A percentile compares a stretch with the other conserved stretches of the same genome.
phyloP scores from a whole-genome alignment of 2,329 filamentous ascomycete species.

The Cadophora sp. region DNA sequence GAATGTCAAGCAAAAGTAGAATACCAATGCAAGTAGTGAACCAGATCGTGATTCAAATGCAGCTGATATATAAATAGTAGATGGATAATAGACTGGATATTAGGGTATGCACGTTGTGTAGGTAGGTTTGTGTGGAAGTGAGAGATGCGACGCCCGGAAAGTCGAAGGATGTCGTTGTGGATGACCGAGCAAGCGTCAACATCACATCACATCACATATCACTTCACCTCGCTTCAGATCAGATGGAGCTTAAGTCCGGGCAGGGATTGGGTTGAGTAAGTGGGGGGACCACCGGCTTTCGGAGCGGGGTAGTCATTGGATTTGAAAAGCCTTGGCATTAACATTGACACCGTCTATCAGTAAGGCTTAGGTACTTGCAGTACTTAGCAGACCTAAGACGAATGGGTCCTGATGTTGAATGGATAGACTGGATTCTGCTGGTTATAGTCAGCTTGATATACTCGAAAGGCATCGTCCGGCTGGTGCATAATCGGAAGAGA shows the following conservation, averaged over 20 bases:
- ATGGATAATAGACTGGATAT: background rate
- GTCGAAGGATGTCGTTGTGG: background rate
- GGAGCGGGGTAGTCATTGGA: background rate
- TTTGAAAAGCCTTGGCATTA: background rate
- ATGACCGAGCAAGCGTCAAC: constrained; percentile 3
- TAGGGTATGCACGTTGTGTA: background rate
- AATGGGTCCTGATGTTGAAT: background rate
- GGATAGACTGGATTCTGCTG: background rate
- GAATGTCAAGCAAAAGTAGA: background rate
- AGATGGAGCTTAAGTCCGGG: constrained; percentile 3
- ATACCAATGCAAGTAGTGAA: background rate
- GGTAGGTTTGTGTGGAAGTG: background rate
- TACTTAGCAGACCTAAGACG: background rate
- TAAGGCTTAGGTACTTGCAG: background rate
- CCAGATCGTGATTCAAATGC: background rate
- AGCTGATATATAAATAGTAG: background rate
- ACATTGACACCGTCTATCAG: too few species aligned
- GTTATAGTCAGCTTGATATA: background rate
- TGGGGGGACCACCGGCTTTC: background rate
- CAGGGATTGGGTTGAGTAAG: background rate
- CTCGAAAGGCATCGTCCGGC: background rate
- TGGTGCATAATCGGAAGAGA: background rate
- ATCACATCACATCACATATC: too few species aligned
- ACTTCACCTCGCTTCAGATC: too few species aligned
- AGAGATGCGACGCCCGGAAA: background rate